Evolutionary conservation across 1,284 basidiomycete species (phyloP), one percentile per base, ranked within the genome.

Genomic region (Bjerkandera adusta): DNA sequence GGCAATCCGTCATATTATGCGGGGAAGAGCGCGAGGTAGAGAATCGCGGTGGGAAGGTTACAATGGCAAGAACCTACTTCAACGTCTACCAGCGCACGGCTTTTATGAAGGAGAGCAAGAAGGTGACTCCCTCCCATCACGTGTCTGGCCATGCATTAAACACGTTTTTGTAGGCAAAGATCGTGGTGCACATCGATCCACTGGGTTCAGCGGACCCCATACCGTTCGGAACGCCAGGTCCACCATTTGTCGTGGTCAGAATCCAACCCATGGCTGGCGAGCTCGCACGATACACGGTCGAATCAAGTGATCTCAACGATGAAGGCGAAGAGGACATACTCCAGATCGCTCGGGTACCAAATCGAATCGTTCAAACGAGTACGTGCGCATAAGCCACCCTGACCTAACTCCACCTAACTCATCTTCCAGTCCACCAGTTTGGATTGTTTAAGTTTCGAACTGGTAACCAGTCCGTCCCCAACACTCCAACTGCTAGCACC

Each of bases 371-470:
- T 5, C 80, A 89, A 43, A 92, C 87, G 1, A 89, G 91, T 93
- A 62, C 61, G 84, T 71, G 12, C 15, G 35, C 4, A 32, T 49
- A n/a, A 36, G 16, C 12, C 5, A 13, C 18, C 27, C 32, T 42
- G 52, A 35, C 56, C 42, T 60, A 12, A 52, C 41, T 11, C 34
- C 13, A 18, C n/a, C 30, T 30, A 30, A 39, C 33, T 44, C 30
- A 20, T 45, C 2, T 51, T 21, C 8, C 26, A 94, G 91, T 92
- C 48, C 88, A 94, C 59, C 87, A 88, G 60, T 91, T 83, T 54
- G 89, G 91, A 8, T 66, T 94, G 44, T 94, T 92, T 68, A 84
- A 87, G 59, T 92, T 93, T 65, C 76, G 78, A 26, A 89, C 87
- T 0, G 83, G 82, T 34, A 77, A 75, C 43, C 82, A 78, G 50